Base-by-base conservation (phyloP, 495 filamentous ascomycete genomes). In the Hyaloscypha variabilis region DNA sequence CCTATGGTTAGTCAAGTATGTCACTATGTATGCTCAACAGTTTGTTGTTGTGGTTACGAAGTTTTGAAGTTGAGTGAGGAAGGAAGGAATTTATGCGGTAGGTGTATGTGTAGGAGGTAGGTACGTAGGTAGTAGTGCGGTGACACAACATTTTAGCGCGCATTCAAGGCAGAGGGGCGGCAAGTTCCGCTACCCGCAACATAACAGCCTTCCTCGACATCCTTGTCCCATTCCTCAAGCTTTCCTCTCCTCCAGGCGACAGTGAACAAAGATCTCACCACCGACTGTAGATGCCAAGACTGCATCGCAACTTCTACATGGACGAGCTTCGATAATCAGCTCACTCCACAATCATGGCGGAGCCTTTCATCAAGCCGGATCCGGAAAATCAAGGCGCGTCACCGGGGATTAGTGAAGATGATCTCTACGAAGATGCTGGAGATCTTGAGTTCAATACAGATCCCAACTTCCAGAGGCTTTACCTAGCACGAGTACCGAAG, bases 391-490 rank as follows among this genome's bases (percentile, higher is more conserved):
- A 79, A 59, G 84, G 81, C 64, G 65, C 73, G 10, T 82, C 88
- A 34, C 85, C 90, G 30, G 58, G 34, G n/a, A 77, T 90, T 46
- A 85, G 87, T 30, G 89, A 93, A 54, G 88, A 93, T 26, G 91
- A 92, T 69, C 79, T 91, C 63, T 92, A 92, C 66, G 93, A 97
- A 76, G 93, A 97, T 75, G 90, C 91, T 5, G 91, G 91, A 58
- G 93, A 97, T 68, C 80, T 97, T 31, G 88, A 91, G 49, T 94
- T 97, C 58, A 79, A 84, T 53, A 78, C 82, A 10, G 77, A 76
- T 62, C 68, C 71, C 1, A 52, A 64, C 17, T 75, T 67, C 58
- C 71, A 73, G 23, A 79, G 78, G 61, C 78, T 92, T 52, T 96
- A 89, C 80, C 80, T 97, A 26, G 87, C 90, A 24, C 87, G 91